Percentiles rank a stretch among this genome's conserved stretches.
Evolutionary conservation across 2,329 filamentous ascomycete species (phyloP).

Genomic region (Alternaria triticimaculans): DNA sequence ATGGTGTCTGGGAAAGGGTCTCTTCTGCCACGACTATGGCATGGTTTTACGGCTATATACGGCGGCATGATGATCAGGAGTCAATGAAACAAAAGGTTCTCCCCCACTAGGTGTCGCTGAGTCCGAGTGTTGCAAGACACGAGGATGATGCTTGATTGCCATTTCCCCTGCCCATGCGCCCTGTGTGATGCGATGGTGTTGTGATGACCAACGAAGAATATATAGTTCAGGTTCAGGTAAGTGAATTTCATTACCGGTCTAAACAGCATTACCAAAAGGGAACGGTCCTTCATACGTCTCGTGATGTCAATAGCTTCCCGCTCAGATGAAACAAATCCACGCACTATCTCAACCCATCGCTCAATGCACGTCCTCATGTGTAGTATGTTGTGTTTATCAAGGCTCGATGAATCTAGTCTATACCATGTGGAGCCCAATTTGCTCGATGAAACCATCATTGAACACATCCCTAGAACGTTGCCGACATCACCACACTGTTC

Average conservation of each 20-base stretch:
- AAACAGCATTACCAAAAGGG: background rate
- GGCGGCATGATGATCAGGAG: conserved; percentile 75
- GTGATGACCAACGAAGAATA: conserved; percentile 5
- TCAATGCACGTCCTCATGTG: background rate
- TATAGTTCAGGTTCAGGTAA: background rate
- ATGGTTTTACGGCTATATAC: conserved; percentile 72
- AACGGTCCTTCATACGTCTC: background rate
- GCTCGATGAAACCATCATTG: background rate
- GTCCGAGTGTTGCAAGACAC: conserved; percentile 58
- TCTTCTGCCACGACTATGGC: conserved; percentile 94
- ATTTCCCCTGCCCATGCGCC: conserved; percentile 49
- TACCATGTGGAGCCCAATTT: background rate
- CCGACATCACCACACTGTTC: background rate
- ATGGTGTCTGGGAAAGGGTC: conserved; percentile 88
- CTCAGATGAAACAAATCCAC: background rate
- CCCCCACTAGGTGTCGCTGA: conserved; percentile 85
- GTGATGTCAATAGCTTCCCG: background rate
- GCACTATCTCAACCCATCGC: background rate
- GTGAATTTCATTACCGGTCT: background rate
- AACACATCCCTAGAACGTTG: background rate
- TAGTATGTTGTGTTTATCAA: background rate
- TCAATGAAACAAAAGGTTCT: conserved; percentile 52
- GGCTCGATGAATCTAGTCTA: background rate
- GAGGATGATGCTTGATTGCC: conserved; percentile 91
- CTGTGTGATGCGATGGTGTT: conserved; percentile 14